Conservation (phyloP, 1,284 basidiomycete species). For the Trichosporon sp. region DNA sequence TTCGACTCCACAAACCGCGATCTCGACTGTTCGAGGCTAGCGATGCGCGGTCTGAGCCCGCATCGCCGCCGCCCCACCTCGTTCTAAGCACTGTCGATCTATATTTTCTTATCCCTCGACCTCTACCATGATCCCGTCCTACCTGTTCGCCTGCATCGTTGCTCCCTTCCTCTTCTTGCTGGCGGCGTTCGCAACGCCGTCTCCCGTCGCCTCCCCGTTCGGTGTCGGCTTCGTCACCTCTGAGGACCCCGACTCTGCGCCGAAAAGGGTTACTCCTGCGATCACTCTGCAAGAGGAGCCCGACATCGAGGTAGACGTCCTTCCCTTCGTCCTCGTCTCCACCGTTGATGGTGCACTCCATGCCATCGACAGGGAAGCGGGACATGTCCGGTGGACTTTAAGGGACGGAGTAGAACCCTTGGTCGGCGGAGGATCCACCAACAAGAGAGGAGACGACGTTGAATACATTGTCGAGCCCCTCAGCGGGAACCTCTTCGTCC, state of each 20-base stretch:
- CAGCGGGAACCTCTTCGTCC: slow-evolving; percentile 45
- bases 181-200: slow-evolving; percentile 8
- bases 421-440: slow-evolving; percentile 39
- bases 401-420: slow-evolving; percentile 43
- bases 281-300: slow-evolving; percentile 2
- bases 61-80: slow-evolving; percentile 10
- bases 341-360: slow-evolving; percentile 49
- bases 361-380: slow-evolving; percentile 45
- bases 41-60: slow-evolving; percentile 22
- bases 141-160: slow-evolving; percentile 11
- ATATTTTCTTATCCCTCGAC: neutral
- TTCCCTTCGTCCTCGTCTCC: slow-evolving; percentile 46
- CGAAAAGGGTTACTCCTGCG: neutral
- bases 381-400: slow-evolving; percentile 39
- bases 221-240: slow-evolving; percentile 13
- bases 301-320: slow-evolving; percentile 44
- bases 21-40: slow-evolving; percentile 10
- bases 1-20: neutral
- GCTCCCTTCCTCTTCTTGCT: slow-evolving; percentile 16
- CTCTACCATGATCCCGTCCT: slow-evolving; percentile 18
- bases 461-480: slow-evolving; percentile 50
- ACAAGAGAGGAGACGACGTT: slow-evolving; percentile 19
- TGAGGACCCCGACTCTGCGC: neutral
- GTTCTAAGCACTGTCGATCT: neutral
- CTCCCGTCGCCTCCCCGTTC: slow-evolving; percentile 9